These are phyloP conservation scores for Cercophora samala DNA, from an alignment of 495 filamentous ascomycete genomes.

Conservation along the genomic window DNA sequence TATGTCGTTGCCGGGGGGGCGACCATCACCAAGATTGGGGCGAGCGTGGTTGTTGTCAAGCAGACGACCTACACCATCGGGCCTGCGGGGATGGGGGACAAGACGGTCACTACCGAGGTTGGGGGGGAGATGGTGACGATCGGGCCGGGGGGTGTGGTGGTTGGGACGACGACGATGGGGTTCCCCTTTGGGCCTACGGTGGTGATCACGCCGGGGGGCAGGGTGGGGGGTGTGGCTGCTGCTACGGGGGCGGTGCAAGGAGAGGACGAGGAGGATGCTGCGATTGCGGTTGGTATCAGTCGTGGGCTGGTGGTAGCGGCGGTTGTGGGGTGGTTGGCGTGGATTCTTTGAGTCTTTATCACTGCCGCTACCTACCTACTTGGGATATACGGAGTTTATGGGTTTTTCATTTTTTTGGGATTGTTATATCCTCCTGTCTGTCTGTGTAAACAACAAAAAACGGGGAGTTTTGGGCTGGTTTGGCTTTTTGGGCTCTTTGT, in stretches of 20 bases:
- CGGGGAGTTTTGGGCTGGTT: too few relatives aligned
- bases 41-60: constrained; percentile 49
- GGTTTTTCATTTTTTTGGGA: too few relatives aligned
- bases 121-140: constrained; percentile 47
- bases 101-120: constrained; percentile 43
- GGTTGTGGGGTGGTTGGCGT: background rate
- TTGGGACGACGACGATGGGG: constrained; percentile 40
- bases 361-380: too few relatives aligned
- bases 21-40: constrained; percentile 46
- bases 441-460: too few relatives aligned
- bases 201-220: constrained; percentile 32
- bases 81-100: constrained; percentile 26
- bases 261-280: constrained; percentile 3
- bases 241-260: background rate
- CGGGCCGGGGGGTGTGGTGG: constrained; percentile 41
- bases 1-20: constrained; percentile 47
- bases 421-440: too few relatives aligned
- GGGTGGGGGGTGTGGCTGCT: background rate
- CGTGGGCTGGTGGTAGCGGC: constrained; percentile 14
- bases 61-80: constrained; percentile 46
- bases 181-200: constrained; percentile 44
- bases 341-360: background rate
- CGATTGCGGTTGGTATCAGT: background rate
- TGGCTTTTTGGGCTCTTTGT: too few relatives aligned
- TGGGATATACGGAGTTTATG: too few relatives aligned